Evolutionary conservation across 352 stramenopile species (phyloP).

Genomic region (Pythium sp.): DNA sequence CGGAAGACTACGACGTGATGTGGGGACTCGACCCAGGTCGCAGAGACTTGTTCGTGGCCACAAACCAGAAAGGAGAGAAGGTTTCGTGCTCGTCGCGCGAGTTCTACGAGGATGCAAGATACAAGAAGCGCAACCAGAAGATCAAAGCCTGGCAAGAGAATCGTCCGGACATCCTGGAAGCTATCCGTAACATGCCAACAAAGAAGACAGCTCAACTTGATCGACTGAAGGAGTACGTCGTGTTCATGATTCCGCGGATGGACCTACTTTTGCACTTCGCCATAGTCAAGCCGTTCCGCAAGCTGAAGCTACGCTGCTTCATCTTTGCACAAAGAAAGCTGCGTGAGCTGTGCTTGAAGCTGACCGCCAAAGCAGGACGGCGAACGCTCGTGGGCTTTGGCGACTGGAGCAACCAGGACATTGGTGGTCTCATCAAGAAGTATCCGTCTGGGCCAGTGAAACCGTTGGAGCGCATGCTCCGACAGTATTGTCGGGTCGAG

Average conservation of each 20-base stretch:
- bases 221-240: conserved; percentile 1
- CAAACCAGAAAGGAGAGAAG: conserved; percentile 14
- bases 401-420: conserved; percentile 18
- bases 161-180: conserved; percentile 3
- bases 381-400: conserved; percentile 19
- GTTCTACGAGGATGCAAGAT: conserved; percentile 18
- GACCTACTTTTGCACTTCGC: conserved; percentile 13
- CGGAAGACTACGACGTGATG: conserved; percentile 8
- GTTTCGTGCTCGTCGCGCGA: conserved; percentile 7
- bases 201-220: conserved; percentile 20
- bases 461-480: conserved; percentile 6
- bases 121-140: conserved; percentile 17
- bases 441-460: conserved; percentile 6
- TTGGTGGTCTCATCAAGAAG: conserved; percentile 18
- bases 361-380: background rate
- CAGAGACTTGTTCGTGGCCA: conserved; percentile 16
- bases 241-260: conserved; percentile 15
- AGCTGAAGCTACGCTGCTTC: conserved; percentile 16
- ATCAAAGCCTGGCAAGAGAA: conserved; percentile 11
- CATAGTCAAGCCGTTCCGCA: conserved; percentile 19
- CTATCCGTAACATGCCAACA: conserved; percentile 15
- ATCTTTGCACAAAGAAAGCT: conserved; percentile 18
- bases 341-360: conserved; percentile 13
- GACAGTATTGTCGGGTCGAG: background rate
- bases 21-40: conserved; percentile 19